phyloP scores from a whole-genome alignment of 495 filamentous ascomycete genomes.

The Podospora pseudoanserina region DNA sequence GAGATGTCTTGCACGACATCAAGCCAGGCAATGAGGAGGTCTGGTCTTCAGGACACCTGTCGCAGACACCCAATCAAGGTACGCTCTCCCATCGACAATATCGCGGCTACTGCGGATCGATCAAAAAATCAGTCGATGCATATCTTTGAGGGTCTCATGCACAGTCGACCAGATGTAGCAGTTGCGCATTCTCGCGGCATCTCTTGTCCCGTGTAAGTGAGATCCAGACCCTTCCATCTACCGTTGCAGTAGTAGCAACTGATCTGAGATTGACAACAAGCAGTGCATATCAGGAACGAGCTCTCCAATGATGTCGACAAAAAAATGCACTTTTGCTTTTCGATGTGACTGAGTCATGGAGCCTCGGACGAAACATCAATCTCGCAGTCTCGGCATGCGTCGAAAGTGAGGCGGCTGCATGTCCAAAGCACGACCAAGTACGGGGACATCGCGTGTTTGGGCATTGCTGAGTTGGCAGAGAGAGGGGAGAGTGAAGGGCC shows the following conservation, averaged over 20 bases:
- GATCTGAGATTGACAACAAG: neutral
- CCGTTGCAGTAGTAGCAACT: neutral
- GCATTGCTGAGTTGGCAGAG: constrained; percentile 7
- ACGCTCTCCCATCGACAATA: neutral
- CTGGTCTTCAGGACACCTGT: neutral
- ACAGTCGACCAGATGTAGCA: neutral
- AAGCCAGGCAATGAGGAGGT: neutral
- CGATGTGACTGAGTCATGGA: constrained; percentile 10
- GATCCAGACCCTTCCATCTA: constrained; percentile 4
- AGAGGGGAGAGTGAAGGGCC: neutral
- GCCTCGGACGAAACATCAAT: constrained; percentile 5
- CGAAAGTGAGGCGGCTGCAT: constrained; percentile 21
- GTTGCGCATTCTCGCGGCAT: neutral
- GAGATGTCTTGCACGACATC: neutral
- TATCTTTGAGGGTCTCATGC: neutral
- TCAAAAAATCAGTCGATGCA: neutral
- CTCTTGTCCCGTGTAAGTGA: neutral
- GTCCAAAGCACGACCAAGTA: constrained; percentile 13
- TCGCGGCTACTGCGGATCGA: constrained; percentile 7
- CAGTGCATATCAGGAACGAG: neutral
- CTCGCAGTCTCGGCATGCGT: constrained; percentile 10
- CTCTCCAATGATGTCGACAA: constrained; percentile 6
- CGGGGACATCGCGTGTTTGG: constrained; percentile 13
- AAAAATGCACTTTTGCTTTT: constrained; percentile 5
- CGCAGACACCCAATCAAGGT: neutral